Conservation (phyloP, 2,329 filamentous ascomycete species). For the Domatiomyces catenatus region DNA sequence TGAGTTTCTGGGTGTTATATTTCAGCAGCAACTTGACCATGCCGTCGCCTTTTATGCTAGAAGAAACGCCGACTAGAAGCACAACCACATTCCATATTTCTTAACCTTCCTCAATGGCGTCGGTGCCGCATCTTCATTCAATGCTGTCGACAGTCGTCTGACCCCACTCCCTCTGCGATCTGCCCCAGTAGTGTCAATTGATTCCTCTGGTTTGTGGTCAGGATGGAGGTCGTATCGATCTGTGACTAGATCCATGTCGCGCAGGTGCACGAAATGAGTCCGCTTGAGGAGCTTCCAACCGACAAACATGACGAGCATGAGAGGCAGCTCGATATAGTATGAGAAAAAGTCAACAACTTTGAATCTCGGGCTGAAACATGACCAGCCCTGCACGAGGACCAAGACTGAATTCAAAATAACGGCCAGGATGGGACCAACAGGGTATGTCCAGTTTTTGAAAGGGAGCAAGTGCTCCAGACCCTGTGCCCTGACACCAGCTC, state of each 20-base stretch:
- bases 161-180: slow-evolving; percentile 18
- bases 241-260: slow-evolving; percentile 38
- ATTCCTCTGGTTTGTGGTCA: slow-evolving; percentile 12
- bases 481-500: slow-evolving; percentile 40
- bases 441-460: slow-evolving; percentile 54
- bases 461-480: slow-evolving; percentile 47
- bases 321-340: slow-evolving; percentile 46
- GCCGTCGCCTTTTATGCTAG: no score
- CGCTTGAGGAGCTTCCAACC: slow-evolving; percentile 40
- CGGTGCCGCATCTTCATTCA: slow-evolving; percentile 9
- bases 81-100: slow-evolving; percentile 26
- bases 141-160: slow-evolving; percentile 8
- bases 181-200: slow-evolving; percentile 17
- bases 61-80: slow-evolving; percentile 17
- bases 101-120: slow-evolving; percentile 17
- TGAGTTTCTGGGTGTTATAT: no score
- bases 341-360: slow-evolving; percentile 46
- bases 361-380: slow-evolving; percentile 45
- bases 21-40: no score
- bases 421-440: slow-evolving; percentile 42
- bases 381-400: slow-evolving; percentile 47
- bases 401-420: slow-evolving; percentile 44
- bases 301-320: slow-evolving; percentile 42
- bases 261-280: slow-evolving; percentile 30
- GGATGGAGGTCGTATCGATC: slow-evolving; percentile 17